Conservation (phyloP, 768 basidiomycete genomes). For the Termitomyces sp. region DNA sequence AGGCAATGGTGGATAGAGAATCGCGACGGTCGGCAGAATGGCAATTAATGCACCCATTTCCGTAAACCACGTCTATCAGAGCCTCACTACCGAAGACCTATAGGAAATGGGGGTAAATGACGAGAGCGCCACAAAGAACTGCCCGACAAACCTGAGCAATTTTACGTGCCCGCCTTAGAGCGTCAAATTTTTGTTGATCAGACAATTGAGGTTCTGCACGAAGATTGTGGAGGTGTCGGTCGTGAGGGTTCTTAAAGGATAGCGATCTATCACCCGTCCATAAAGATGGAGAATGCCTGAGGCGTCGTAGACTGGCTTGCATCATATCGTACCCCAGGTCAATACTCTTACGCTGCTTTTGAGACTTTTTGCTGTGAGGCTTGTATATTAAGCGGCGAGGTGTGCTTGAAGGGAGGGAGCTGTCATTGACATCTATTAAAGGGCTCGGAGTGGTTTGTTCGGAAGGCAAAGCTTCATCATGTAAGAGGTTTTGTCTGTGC, state of each 20-base stretch:
- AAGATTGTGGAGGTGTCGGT: slow-evolving; percentile 3
- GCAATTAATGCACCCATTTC: not conserved
- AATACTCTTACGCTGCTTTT: slow-evolving; percentile 5
- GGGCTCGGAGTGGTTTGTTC: not conserved
- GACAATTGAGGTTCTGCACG: slow-evolving; percentile 9
- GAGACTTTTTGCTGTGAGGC: not conserved
- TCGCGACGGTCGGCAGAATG: slow-evolving; percentile 2
- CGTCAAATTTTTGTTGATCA: slow-evolving; percentile 27
- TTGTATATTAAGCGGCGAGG: not conserved
- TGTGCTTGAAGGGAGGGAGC: not conserved
- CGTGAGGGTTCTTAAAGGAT: not conserved
- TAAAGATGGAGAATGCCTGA: slow-evolving; percentile 11
- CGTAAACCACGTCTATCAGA: slow-evolving; percentile 32
- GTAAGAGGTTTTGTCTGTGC: not conserved
- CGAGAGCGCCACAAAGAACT: not conserved
- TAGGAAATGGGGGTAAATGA: not conserved
- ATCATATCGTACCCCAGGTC: slow-evolving; percentile 8
- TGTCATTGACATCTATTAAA: slow-evolving; percentile 1
- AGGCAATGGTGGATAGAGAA: slow-evolving; percentile 8
- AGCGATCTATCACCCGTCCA: slow-evolving; percentile 3
- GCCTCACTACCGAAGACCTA: slow-evolving; percentile 49
- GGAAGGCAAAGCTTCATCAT: slow-evolving; percentile 2
- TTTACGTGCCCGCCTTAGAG: slow-evolving; percentile 43
- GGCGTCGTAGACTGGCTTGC: slow-evolving; percentile 11
- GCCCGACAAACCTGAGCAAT: slow-evolving; percentile 38